Conservation (phyloP, 176 grass and related monocot species). For the Otatea glauca region DNA sequence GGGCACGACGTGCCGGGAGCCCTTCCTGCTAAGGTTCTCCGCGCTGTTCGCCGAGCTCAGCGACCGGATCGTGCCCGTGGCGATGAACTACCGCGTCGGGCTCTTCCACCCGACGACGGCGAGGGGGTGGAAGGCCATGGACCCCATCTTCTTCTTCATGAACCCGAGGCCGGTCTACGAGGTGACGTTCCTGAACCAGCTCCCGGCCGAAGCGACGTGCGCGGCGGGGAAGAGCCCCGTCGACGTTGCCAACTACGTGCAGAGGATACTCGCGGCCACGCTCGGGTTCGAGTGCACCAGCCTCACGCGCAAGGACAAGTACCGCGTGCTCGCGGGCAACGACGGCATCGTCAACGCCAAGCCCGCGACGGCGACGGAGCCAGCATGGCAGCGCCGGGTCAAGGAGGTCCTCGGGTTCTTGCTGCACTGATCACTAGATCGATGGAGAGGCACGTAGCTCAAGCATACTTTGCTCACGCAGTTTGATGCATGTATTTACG, state of each 20-base stretch:
- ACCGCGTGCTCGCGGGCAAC: slow-evolving; percentile 76
- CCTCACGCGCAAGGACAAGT: slow-evolving; percentile 87
- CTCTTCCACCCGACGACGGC: slow-evolving; percentile 97
- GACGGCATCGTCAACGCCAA: slow-evolving; percentile 63
- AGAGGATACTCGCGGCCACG: slow-evolving; percentile 78
- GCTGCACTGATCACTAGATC: slow-evolving; percentile 41
- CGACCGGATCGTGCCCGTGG: slow-evolving; percentile 90
- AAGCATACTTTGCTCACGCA: not conserved
- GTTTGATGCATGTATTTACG: not conserved
- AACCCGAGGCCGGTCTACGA: slow-evolving; percentile 87
- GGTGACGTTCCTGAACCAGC: slow-evolving; percentile 90
- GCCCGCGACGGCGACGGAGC: slow-evolving; percentile 28
- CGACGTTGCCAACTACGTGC: slow-evolving; percentile 95
- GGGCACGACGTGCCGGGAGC: slow-evolving; percentile 94
- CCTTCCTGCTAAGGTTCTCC: slow-evolving; percentile 88
- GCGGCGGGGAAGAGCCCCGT: slow-evolving; percentile 68
- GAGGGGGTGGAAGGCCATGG: slow-evolving; percentile 94
- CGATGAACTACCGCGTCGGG: slow-evolving; percentile 80
- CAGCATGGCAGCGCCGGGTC: slow-evolving; percentile 32
- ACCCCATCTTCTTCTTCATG: slow-evolving; percentile 99
- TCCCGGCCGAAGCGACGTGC: slow-evolving; percentile 78
- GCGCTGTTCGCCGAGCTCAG: slow-evolving; percentile 95
- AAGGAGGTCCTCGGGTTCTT: slow-evolving; percentile 55
- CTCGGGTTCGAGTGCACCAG: slow-evolving; percentile 97
- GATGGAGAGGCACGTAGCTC: not conserved